phyloP scores from a whole-genome alignment of 129 eudicot genomes.

The Helianthus tuberosus region DNA sequence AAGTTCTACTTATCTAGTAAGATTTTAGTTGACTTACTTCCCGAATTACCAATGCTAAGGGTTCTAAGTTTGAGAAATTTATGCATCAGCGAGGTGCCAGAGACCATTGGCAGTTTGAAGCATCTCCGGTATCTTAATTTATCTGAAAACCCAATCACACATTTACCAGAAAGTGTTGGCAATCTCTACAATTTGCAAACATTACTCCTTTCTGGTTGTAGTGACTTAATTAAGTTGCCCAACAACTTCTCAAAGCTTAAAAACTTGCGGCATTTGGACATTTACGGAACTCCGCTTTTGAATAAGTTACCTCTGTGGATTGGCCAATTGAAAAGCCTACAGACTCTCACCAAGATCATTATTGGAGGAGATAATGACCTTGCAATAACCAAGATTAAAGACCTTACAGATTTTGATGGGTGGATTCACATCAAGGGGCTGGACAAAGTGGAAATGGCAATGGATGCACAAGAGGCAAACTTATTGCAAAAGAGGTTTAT shows the following conservation, averaged over 20 bases:
- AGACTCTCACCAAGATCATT: constrained; percentile 8
- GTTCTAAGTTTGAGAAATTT: not conserved
- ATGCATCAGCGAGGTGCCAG: not conserved
- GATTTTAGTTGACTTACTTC: constrained; percentile 5
- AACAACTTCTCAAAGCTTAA: constrained; percentile 7
- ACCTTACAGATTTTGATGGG: not conserved
- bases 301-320: not conserved
- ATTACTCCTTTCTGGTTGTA: not conserved
- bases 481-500: not conserved
- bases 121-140: constrained; percentile 16
- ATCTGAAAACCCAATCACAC: not conserved
- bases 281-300: constrained; percentile 3
- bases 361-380: not conserved
- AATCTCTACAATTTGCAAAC: constrained; percentile 11
- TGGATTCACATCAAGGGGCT: not conserved
- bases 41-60: not conserved
- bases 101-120: constrained; percentile 8
- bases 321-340: not conserved
- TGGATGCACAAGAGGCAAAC: not conserved
- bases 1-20: not conserved
- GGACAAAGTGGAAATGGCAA: constrained; percentile 1
- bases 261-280: constrained; percentile 1
- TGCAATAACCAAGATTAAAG: constrained; percentile 2
- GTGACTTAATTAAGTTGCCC: not conserved
- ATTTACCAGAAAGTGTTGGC: not conserved